Evolutionary conservation across 2,329 filamentous ascomycete species (phyloP).

Genomic region (Neospermospora avenae): DNA sequence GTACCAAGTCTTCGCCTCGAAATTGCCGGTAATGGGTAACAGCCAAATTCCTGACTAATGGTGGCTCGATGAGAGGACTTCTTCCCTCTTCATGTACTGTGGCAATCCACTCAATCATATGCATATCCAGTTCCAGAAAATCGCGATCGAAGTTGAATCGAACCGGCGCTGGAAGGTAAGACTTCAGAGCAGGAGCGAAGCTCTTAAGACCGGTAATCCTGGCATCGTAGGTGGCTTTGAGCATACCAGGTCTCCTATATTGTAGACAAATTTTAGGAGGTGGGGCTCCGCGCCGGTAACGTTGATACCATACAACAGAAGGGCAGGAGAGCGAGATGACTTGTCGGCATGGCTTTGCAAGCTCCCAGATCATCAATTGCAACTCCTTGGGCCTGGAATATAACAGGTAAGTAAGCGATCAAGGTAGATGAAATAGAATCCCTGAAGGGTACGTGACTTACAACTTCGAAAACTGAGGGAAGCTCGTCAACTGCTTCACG

Average conservation of each 20-base stretch:
- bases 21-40: not conserved
- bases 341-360: not conserved
- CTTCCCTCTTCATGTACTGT: not conserved
- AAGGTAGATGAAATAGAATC: not conserved
- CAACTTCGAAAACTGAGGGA: slow-evolving; percentile 12
- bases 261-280: not conserved
- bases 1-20: not conserved
- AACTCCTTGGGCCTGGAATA: slow-evolving; percentile 9
- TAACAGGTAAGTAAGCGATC: not conserved
- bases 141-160: slow-evolving; percentile 5
- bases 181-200: not conserved
- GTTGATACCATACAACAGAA: not conserved
- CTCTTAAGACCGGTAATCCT: not conserved
- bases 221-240: not conserved
- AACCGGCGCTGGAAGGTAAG: not conserved
- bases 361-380: slow-evolving; percentile 10
- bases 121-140: not conserved
- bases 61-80: not conserved
- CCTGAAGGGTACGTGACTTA: not conserved
- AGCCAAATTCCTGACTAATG: not conserved
- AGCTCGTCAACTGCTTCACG: slow-evolving; percentile 8
- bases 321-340: not conserved
- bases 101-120: not conserved
- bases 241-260: not conserved
- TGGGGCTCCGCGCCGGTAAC: too few species aligned